Evolutionary conservation across 768 basidiomycete genomes (phyloP).

Genomic region (Leccinum subtestaceum): DNA sequence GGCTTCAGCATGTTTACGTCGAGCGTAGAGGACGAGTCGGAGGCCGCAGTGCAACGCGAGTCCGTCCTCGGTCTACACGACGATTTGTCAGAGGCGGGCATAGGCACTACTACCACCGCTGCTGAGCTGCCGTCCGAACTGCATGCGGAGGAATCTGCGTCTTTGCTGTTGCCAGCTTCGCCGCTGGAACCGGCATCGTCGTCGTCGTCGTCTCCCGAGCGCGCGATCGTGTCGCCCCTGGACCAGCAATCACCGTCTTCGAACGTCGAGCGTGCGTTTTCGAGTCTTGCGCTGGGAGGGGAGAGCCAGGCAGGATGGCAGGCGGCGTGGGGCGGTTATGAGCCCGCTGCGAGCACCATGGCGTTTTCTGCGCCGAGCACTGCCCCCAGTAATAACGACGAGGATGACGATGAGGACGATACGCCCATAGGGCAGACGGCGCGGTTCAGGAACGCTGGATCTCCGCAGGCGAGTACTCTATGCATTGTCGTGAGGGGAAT

Average conservation of each 20-base stretch:
- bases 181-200: conserved; percentile 12
- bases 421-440: conserved; percentile 57
- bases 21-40: conserved; percentile 23
- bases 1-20: conserved; percentile 46
- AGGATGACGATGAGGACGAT: conserved; percentile 70
- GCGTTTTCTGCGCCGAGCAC: conserved; percentile 22
- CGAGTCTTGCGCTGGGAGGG: conserved; percentile 48
- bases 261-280: conserved; percentile 32
- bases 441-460: conserved; percentile 29
- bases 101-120: neutral
- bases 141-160: conserved; percentile 11
- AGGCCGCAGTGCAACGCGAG: conserved; percentile 11
- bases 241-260: conserved; percentile 22
- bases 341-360: conserved; percentile 18
- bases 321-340: conserved; percentile 40
- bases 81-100: neutral
- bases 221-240: conserved; percentile 30
- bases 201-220: conserved; percentile 24
- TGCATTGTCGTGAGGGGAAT: neutral
- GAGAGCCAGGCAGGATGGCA: conserved; percentile 55
- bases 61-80: conserved; percentile 12
- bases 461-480: conserved; percentile 20
- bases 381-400: conserved; percentile 42
- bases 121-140: conserved; percentile 11
- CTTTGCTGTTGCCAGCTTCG: conserved; percentile 5